These are phyloP conservation scores for Neoascochyta sp. DNA, from an alignment of 2,329 filamentous ascomycete species.

Conservation along the genomic window DNA sequence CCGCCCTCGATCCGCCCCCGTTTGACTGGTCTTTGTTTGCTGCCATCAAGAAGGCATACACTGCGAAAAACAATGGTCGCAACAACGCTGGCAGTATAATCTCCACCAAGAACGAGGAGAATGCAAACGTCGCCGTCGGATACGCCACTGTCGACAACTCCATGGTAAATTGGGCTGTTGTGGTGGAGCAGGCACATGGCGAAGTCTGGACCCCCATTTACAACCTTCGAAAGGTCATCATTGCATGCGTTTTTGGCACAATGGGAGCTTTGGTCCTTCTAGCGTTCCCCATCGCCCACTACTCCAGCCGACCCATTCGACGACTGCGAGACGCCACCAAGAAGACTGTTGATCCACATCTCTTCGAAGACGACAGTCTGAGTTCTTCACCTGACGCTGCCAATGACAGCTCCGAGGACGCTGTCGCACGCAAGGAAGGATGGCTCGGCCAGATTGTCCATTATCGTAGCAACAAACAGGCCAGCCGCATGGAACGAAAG, in stretches of 20 bases:
- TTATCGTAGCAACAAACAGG: constrained; percentile 32
- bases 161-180: constrained; percentile 75
- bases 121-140: constrained; percentile 69
- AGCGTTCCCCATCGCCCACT: constrained; percentile 74
- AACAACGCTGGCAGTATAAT: constrained; percentile 69
- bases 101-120: constrained; percentile 69
- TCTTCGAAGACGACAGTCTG: constrained; percentile 47
- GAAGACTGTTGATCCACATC: constrained; percentile 66
- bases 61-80: constrained; percentile 41
- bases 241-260: constrained; percentile 83
- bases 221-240: constrained; percentile 71
- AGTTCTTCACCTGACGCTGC: constrained; percentile 35
- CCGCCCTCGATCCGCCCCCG: constrained; percentile 19
- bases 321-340: constrained; percentile 71
- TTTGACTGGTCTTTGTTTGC: constrained; percentile 63
- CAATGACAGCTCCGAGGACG: constrained; percentile 48
- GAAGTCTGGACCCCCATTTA: constrained; percentile 76
- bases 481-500: constrained; percentile 33
- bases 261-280: constrained; percentile 68
- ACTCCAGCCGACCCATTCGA: constrained; percentile 75
- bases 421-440: constrained; percentile 46
- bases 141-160: constrained; percentile 65
- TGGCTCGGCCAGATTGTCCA: constrained; percentile 40
- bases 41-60: constrained; percentile 59
- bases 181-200: constrained; percentile 69